Evolutionary conservation across 495 filamentous ascomycete species (phyloP).

Genomic region (Aspergillus cristatus): DNA sequence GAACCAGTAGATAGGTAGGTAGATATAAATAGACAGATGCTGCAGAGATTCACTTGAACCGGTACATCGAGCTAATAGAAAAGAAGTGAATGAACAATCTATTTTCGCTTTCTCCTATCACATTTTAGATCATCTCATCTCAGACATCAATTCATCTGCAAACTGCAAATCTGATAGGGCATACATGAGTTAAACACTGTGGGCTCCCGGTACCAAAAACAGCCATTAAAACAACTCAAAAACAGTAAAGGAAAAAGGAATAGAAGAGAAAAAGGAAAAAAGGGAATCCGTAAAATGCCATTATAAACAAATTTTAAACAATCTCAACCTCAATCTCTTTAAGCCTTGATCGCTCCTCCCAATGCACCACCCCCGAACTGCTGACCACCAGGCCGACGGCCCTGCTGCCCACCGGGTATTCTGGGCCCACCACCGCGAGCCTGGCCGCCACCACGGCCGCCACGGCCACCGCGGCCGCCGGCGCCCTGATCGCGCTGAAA

Average conservation of each 20-base stretch:
- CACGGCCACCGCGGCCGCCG: conserved; percentile 62
- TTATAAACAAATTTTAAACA: conserved; percentile 24
- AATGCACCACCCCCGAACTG: conserved; percentile 57
- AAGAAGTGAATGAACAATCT: too few relatives aligned
- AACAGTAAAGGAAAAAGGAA: conserved; percentile 6
- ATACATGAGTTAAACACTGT: conserved; percentile 1
- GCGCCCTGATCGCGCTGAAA: conserved; percentile 81
- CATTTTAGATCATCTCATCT: conserved; percentile 5
- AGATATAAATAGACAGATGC: too few relatives aligned
- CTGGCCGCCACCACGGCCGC: conserved; percentile 51
- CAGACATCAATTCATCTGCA: conserved; percentile 12
- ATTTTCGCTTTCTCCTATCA: not conserved
- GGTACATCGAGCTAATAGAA: too few relatives aligned
- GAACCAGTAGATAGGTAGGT: too few relatives aligned
- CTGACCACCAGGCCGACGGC: conserved; percentile 46
- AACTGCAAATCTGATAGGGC: conserved; percentile 4
- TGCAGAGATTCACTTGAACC: too few relatives aligned
- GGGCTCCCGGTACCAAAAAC: not conserved
- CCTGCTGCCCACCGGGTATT: conserved; percentile 38
- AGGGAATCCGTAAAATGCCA: conserved; percentile 29
- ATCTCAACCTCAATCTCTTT: conserved; percentile 15
- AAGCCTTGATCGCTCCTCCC: conserved; percentile 55
- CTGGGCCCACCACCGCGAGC: conserved; percentile 54
- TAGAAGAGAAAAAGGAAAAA: conserved; percentile 15
- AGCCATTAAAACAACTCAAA: conserved; percentile 3